Evolutionary conservation across 306 rosid genomes (phyloP), one percentile per base, ranked within the genome.

Genomic region (Trifolium fragiferum): DNA sequence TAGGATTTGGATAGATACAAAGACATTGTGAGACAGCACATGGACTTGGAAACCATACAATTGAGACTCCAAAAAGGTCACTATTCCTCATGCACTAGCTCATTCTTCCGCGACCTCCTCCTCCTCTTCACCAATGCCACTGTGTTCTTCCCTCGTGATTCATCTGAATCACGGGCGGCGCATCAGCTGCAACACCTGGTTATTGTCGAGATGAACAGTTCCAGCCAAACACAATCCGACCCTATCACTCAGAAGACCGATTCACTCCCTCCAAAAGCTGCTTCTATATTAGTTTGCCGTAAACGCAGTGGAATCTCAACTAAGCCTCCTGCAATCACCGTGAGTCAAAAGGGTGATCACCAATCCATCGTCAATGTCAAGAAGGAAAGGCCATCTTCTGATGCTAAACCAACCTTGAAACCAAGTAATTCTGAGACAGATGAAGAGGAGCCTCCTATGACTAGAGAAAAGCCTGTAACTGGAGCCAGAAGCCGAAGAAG

Each of bases 281-380:
- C 80, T 51, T 92, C 98, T 19, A 87, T 92, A 21, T n/a, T 92
- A 27, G 96, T 90, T 15, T 92, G 98, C 81, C 89, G 93, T 33
- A 92, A 92, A 76, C 88, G 92, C 6, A 88, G 86, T 80, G 70
- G 86, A 9, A 81, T 87, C 12, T 75, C 83, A 3, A 69, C 76
- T 0, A 92, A 88, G 58, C 84, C 81, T 74, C 80, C 94, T 11
- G 64, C 92, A 0, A 49, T 84, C 4, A 73, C 63, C 72, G n/a
- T 75, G 61, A 70, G 72, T 58, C 87, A 81, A 27, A 88, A 86
- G 71, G 85, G 68, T 55, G 89, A 85, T 2, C 80, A 76, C 0
- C 81, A 81, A 47, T 27, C 66, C 55, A 51, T 77, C 25, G 76
- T 75, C 32, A 81, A 72, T 3, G 91, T 86, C 60, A 83, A 86